Percentiles rank a stretch among this genome's conserved stretches.
These are phyloP conservation scores for Trichosporon sp. DNA, from an alignment of 1,284 basidiomycete genomes.

Conservation along the genomic window DNA sequence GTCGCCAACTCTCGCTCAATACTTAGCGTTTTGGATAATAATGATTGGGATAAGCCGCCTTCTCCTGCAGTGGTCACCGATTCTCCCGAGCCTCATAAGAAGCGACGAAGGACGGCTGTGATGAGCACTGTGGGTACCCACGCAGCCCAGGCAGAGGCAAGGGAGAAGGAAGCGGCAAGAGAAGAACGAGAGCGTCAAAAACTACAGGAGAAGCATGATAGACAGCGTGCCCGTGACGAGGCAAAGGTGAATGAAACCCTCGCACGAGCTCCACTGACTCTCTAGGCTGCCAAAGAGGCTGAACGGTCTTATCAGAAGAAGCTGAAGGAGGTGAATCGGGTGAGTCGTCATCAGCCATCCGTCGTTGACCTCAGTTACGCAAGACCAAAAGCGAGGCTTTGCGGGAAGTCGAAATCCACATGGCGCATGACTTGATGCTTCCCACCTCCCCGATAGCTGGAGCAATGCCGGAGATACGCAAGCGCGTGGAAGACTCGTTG, in stretches of 20 bases:
- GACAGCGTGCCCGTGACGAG: conserved; percentile 39
- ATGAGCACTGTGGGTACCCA: background rate
- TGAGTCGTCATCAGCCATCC: background rate
- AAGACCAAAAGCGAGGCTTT: conserved; percentile 52
- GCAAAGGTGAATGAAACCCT: conserved; percentile 39
- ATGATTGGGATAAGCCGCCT: background rate
- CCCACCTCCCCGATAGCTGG: conserved; percentile 48
- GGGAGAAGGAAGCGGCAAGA: background rate
- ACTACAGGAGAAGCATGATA: conserved; percentile 40
- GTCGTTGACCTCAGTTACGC: conserved; percentile 39
- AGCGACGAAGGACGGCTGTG: background rate
- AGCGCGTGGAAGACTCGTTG: conserved; percentile 41
- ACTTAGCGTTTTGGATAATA: background rate
- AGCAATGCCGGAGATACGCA: conserved; percentile 47
- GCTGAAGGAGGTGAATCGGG: conserved; percentile 42
- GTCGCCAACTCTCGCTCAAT: background rate
- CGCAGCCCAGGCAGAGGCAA: background rate
- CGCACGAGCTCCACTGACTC: background rate
- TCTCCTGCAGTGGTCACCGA: background rate
- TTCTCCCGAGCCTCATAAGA: background rate
- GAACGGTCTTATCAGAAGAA: conserved; percentile 50
- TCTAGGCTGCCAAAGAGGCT: conserved; percentile 45
- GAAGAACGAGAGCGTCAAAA: conserved; percentile 27
- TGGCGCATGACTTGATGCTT: conserved; percentile 47
- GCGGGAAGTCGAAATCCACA: conserved; percentile 51